Percentiles rank a stretch among this genome's conserved stretches.
Conservation (phyloP, 345 rosid species). For the Eucalyptus victrix region DNA sequence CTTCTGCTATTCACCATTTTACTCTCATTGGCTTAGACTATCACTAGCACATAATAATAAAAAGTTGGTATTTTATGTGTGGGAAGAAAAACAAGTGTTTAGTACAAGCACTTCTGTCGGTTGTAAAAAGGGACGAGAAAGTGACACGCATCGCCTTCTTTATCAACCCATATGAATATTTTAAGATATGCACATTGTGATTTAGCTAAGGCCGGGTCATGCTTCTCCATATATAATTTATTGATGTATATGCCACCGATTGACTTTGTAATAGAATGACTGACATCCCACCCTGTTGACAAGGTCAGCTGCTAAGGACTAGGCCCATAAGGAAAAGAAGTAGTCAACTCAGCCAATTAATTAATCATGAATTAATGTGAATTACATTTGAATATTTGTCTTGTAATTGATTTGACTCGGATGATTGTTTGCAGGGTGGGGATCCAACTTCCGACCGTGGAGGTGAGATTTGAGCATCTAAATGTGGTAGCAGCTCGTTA, state of each 20-base stretch:
- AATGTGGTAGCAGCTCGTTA: conserved; percentile 53
- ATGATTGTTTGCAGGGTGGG: conserved; percentile 45
- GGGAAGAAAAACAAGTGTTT: background rate
- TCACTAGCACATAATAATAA: background rate
- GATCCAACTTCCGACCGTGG: conserved; percentile 61
- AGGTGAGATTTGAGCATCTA: conserved; percentile 58
- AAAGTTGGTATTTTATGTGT: too few relatives aligned
- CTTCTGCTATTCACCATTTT: background rate
- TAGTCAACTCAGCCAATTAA: background rate
- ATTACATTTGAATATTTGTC: background rate
- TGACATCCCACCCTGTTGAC: background rate
- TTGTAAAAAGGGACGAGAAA: background rate
- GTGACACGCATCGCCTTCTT: background rate
- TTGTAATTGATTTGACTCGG: background rate
- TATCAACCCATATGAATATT: background rate
- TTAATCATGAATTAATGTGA: background rate
- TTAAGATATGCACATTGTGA: background rate
- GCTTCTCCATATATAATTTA: background rate
- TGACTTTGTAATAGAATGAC: background rate
- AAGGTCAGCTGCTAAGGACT: background rate
- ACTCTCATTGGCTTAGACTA: background rate
- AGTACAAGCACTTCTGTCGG: background rate
- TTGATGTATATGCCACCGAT: background rate
- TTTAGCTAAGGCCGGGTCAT: background rate
- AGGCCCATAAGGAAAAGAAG: background rate